Percentiles rank a stretch among this genome's conserved stretches.
Conservation (phyloP, 805 yeast species). For the Cyberlindnera japonica region DNA sequence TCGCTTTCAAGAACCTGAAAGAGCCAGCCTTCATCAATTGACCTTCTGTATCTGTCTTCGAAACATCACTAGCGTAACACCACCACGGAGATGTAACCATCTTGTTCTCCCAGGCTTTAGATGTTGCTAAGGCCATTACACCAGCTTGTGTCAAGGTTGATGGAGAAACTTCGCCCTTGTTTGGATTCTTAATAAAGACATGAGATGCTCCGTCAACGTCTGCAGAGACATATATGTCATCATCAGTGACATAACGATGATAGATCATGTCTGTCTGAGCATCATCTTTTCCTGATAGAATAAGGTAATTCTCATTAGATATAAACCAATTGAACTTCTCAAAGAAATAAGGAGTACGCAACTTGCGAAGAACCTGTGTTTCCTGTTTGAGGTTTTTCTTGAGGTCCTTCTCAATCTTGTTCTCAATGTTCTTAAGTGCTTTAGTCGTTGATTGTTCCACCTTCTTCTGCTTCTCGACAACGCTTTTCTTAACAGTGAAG, state of each 20-base stretch:
- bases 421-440: slow-evolving; percentile 82
- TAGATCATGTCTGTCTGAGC: slow-evolving; percentile 77
- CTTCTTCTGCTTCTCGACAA: slow-evolving; percentile 72
- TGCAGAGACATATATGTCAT: slow-evolving; percentile 69
- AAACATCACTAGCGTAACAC: slow-evolving; percentile 63
- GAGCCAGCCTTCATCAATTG: slow-evolving; percentile 60
- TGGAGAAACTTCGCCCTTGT: slow-evolving; percentile 74
- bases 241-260: slow-evolving; percentile 68
- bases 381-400: slow-evolving; percentile 59
- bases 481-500: slow-evolving; percentile 71
- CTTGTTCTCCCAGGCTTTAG: slow-evolving; percentile 89
- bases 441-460: slow-evolving; percentile 72
- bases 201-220: slow-evolving; percentile 72
- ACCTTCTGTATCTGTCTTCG: slow-evolving; percentile 63
- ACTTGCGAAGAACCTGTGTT: slow-evolving; percentile 47
- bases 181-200: slow-evolving; percentile 80
- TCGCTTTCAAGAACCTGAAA: slow-evolving; percentile 50
- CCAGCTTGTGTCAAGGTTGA: slow-evolving; percentile 89
- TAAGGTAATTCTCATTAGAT: slow-evolving; percentile 83
- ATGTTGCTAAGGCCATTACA: slow-evolving; percentile 70
- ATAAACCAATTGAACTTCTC: slow-evolving; percentile 94
- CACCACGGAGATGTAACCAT: slow-evolving; percentile 82
- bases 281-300: slow-evolving; percentile 82
- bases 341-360: slow-evolving; percentile 81
- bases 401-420: slow-evolving; percentile 69